Evolutionary conservation across 2,329 filamentous ascomycete species (phyloP).

Genomic region (Juglanconis oblonga): DNA sequence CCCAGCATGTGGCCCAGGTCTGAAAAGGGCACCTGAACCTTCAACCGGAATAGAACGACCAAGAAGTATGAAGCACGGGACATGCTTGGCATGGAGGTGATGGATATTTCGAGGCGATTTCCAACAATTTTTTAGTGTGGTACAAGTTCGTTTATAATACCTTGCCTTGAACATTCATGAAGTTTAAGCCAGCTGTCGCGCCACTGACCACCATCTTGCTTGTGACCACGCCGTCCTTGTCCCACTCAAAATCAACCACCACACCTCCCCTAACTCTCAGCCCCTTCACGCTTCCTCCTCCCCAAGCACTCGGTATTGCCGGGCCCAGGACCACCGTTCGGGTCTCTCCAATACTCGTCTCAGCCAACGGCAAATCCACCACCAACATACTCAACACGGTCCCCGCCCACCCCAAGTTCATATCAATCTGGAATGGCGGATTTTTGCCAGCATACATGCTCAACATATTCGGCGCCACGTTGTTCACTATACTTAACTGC

Average conservation of each 20-base stretch:
- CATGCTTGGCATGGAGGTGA: too few relatives aligned
- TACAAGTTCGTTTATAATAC: constrained; percentile 1
- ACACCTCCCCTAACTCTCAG: constrained; percentile 42
- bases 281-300: constrained; percentile 40
- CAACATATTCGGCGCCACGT: constrained; percentile 48
- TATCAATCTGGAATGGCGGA: constrained; percentile 57
- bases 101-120: too few relatives aligned
- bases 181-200: constrained; percentile 2
- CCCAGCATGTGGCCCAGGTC: too few relatives aligned
- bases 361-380: constrained; percentile 41
- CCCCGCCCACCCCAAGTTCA: constrained; percentile 52
- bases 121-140: neutral
- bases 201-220: constrained; percentile 12
- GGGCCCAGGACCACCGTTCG: constrained; percentile 43
- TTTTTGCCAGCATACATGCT: constrained; percentile 46
- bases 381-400: constrained; percentile 50
- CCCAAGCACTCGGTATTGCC: constrained; percentile 44
- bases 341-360: constrained; percentile 14
- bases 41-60: too few relatives aligned
- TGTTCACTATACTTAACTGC: constrained; percentile 44
- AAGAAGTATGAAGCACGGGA: too few relatives aligned
- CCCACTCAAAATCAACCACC: constrained; percentile 42
- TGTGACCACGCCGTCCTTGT: constrained; percentile 33
- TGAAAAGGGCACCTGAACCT: too few relatives aligned
- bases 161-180: constrained; percentile 20